Evolutionary conservation across 768 basidiomycete genomes (phyloP), one percentile per base, ranked within the genome.

Genomic region (Termitomyces sp.): DNA sequence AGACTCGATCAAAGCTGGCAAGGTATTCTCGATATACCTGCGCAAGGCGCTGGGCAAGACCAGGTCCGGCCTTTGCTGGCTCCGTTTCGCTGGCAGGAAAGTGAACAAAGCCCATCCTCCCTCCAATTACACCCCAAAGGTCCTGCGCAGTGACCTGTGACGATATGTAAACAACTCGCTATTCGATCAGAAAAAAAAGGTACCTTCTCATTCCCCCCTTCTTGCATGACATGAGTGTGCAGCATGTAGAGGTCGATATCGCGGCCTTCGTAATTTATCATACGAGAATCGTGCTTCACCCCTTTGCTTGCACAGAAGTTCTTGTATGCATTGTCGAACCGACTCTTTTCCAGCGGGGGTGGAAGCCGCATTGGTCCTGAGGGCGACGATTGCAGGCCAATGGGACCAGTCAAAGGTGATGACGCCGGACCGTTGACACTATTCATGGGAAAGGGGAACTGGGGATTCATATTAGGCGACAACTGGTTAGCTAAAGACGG

Each of bases 51-150:
- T 81, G 80, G 0, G 88, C 90, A 35, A 83, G 78, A 24, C 74
- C 85, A 2, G 88, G 89, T 4, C 86, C 86, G 32, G 81, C 79
- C 65, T 82, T 85, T 5, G 83, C 77, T 12, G 89, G 88, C 62
- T 89, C 86, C 4, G 76, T 71, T 1, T 83, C 86, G 12, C 74
- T 82, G 4, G 79, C 87, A 2, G 86, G 86, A 64, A 90, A 89
- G 57, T 86, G 79, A 3, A 86, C 79, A 66, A 87, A 84, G 18
- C 84, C 86, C 72, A 92, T 77, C 24, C 80, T 81, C n/a, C 81
- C 90, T 18, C 83, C 90, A 59, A 92, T 83, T 49, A 87, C 74
- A 16, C 81, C 67, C 90, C 90, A 91, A 60, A 78, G 63, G 38
- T 89, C 88, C 51, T 81, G 79, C 59, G 74, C 73, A 28, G 75